Evolutionary conservation across 768 basidiomycete species (phyloP).

Genomic region (Amanita inopinata): DNA sequence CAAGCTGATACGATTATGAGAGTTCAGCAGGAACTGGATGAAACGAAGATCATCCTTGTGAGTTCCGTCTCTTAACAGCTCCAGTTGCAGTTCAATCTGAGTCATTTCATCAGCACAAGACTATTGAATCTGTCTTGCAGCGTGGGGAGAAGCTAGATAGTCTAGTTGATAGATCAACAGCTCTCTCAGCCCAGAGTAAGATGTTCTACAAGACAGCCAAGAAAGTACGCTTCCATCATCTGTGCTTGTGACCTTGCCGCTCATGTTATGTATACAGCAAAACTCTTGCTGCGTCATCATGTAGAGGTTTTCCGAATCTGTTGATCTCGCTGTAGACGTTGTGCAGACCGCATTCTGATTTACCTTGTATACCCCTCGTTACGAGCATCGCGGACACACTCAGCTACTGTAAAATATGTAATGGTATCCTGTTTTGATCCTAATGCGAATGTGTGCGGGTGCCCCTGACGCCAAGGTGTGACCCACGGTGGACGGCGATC

Average conservation of each 20-base stretch:
- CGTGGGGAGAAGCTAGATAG: constrained; percentile 96
- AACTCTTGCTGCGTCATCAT: constrained; percentile 91
- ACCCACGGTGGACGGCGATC: too few relatives aligned
- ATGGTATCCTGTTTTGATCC: background rate
- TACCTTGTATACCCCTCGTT: constrained; percentile 1
- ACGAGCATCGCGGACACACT: background rate
- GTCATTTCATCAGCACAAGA: constrained; percentile 74
- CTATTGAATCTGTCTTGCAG: constrained; percentile 93
- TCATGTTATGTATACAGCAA: constrained; percentile 46
- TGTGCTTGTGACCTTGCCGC: constrained; percentile 9
- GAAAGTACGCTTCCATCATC: constrained; percentile 53
- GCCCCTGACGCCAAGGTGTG: too few relatives aligned
- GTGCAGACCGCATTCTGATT: background rate
- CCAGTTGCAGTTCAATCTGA: constrained; percentile 1
- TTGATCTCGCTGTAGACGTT: background rate
- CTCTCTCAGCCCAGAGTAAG: constrained; percentile 84
- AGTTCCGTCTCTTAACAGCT: constrained; percentile 19
- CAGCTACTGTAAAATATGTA: background rate
- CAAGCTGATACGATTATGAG: constrained; percentile 98
- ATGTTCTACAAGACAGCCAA: constrained; percentile 99
- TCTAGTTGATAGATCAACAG: constrained; percentile 87
- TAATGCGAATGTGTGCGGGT: too few relatives aligned
- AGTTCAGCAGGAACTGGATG: constrained; percentile 96
- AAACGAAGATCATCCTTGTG: constrained; percentile 97
- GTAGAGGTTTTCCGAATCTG: constrained; percentile 25